Evolutionary conservation across 2,329 filamentous ascomycete species (phyloP).

Genomic region (Whalleya microplaca): DNA sequence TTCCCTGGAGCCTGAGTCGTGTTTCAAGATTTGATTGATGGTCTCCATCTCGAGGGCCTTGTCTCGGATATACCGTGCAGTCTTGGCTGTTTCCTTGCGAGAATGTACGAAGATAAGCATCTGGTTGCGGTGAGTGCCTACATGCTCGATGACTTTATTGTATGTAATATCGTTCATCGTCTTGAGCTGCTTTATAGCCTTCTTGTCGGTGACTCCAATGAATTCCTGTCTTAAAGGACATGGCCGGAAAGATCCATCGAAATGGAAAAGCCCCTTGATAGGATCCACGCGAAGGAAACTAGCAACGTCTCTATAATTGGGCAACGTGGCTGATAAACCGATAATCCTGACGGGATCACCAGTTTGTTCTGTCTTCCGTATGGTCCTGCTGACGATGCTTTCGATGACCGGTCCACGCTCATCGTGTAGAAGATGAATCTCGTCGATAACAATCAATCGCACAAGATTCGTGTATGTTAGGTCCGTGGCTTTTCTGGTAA

Average conservation of each 20-base stretch:
- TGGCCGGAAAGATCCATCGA: constrained; percentile 90
- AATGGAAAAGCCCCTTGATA: constrained; percentile 88
- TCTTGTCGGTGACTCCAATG: constrained; percentile 95
- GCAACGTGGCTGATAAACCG: constrained; percentile 90
- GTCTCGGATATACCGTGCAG: constrained; percentile 92
- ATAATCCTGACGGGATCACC: constrained; percentile 90
- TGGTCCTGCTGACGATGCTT: constrained; percentile 93
- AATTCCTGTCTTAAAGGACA: constrained; percentile 97
- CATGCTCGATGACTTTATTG: constrained; percentile 94
- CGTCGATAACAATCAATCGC: constrained; percentile 92
- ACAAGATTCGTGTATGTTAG: constrained; percentile 98
- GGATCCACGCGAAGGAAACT: constrained; percentile 91
- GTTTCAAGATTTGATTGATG: constrained; percentile 91
- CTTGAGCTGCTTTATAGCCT: constrained; percentile 98
- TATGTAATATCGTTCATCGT: constrained; percentile 99
- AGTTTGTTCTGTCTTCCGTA: constrained; percentile 90
- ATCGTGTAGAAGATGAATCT: constrained; percentile 96
- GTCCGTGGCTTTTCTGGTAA: constrained; percentile 96
- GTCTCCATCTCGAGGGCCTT: constrained; percentile 97
- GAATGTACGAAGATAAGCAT: constrained; percentile 99
- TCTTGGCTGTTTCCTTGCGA: constrained; percentile 97
- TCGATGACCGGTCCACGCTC: constrained; percentile 96
- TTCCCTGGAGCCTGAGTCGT: constrained; percentile 88
- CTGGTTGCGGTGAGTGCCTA: constrained; percentile 89
- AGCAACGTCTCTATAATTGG: constrained; percentile 95